Base-by-base conservation (phyloP, 1,284 basidiomycete species). In the Phylloboletellus chloephorus region DNA sequence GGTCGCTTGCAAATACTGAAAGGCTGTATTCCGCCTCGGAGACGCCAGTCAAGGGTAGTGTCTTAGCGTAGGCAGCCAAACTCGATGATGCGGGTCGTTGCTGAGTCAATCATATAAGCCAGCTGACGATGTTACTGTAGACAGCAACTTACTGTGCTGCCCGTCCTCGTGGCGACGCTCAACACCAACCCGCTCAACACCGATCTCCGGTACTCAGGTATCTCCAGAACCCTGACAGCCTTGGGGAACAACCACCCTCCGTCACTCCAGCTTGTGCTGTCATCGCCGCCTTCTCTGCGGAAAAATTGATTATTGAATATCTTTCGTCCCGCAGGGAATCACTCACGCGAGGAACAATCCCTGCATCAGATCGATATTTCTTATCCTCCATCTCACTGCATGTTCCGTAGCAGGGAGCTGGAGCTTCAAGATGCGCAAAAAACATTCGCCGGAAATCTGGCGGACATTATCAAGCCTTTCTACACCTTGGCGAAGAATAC, bases 391-490 rank as follows among this genome's bases (percentile, higher is more conserved):
- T 29, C 49, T 54, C 26, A 64, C 63, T 16, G 67, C 57, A 40
- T 65, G 57, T 44, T 58, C 50, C 7, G 72, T 63, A 3, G 54
- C 55, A 16, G 76, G 77, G 20, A 67, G 56, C 2, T 76, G 53
- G 7, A 73, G 57, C 16, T 60, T 50, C 22, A 91, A 50, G 28
- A 82, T 62, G 28, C 62, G 60, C 44, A 77, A 49, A 41, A 90
- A 73, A 47, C 73, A 69, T 50, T 73, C 67, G 0, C 89, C 91
- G 2, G 89, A 84, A 30, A 78, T 79, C 44, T 83, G 80, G 23
- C 94, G 76, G 22, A 98, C 88, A 52, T 87, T 88, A 58, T 97
- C 93, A 19, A 98, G 77, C 48, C 92, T 74, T 63, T 98, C 95
- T 12, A 90, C 79, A 6, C 88, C 85, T 59, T 96, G 91, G 63